A percentile compares a stretch with the other conserved stretches of the same genome.
Conservation (phyloP, 495 filamentous ascomycete genomes). For the Penicillium argentinense region DNA sequence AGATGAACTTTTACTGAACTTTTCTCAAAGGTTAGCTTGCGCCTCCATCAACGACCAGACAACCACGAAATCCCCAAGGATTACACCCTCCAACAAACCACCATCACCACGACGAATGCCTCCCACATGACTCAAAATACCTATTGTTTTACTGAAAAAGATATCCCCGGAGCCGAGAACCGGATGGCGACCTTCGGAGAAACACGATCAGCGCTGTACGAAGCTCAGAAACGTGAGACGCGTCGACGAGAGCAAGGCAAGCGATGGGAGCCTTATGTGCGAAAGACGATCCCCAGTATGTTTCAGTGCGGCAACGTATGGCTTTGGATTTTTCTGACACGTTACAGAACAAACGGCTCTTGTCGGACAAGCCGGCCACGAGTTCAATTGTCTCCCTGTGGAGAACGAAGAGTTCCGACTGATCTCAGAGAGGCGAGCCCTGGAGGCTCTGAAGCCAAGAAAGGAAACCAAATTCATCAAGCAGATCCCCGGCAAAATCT, state of each 20-base stretch:
- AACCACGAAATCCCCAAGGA: constrained; percentile 75
- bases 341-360: constrained; percentile 75
- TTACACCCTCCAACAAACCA: constrained; percentile 71
- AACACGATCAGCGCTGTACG: constrained; percentile 46
- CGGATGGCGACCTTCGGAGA: constrained; percentile 45
- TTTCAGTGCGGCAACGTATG: neutral
- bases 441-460: constrained; percentile 65
- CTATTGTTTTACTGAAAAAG: constrained; percentile 53
- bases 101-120: constrained; percentile 43
- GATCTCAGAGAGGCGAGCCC: constrained; percentile 58
- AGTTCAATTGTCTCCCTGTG: constrained; percentile 74
- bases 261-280: constrained; percentile 65
- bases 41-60: constrained; percentile 52
- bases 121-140: constrained; percentile 63
- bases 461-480: constrained; percentile 46
- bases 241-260: constrained; percentile 54
- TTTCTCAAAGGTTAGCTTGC: constrained; percentile 45
- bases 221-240: constrained; percentile 47
- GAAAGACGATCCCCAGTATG: constrained; percentile 81
- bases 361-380: constrained; percentile 68
- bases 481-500: constrained; percentile 38
- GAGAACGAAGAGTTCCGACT: constrained; percentile 69
- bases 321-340: constrained; percentile 19
- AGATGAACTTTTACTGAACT: neutral
- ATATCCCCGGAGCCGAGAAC: constrained; percentile 37